These are phyloP conservation scores for Serendipita sp. DNA, from an alignment of 768 basidiomycete genomes.

Conservation along the genomic window DNA sequence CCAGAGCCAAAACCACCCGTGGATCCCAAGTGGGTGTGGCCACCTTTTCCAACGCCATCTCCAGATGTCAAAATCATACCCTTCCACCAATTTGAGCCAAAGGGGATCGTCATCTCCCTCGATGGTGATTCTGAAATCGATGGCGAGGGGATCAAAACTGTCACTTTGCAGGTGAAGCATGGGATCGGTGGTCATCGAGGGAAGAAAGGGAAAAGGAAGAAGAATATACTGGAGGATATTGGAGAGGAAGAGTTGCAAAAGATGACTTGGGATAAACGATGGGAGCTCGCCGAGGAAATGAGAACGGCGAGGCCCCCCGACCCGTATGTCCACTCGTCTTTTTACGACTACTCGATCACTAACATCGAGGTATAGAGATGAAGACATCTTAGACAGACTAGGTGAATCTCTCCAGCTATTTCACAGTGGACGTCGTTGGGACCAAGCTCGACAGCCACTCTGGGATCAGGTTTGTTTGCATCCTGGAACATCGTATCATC, in stretches of 20 bases:
- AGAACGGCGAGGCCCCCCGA: conserved; percentile 25
- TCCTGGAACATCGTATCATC: background rate
- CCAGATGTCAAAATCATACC: conserved; percentile 32
- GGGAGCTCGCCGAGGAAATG: conserved; percentile 44
- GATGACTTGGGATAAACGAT: conserved; percentile 50
- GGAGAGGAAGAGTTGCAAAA: conserved; percentile 14
- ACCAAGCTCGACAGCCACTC: conserved; percentile 14
- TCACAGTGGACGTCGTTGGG: conserved; percentile 8
- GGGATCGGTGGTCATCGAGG: conserved; percentile 36
- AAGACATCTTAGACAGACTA: conserved; percentile 36
- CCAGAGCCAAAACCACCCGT: background rate
- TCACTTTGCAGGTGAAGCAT: conserved; percentile 37
- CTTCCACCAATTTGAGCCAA: conserved; percentile 39
- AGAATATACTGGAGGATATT: background rate
- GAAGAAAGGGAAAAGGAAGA: conserved; percentile 31
- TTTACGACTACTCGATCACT: background rate
- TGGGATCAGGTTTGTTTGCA: conserved; percentile 44
- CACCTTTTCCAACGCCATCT: conserved; percentile 32
- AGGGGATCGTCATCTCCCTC: conserved; percentile 36
- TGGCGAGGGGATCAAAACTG: conserved; percentile 47
- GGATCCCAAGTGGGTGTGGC: conserved; percentile 13
- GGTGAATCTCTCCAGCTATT: conserved; percentile 46
- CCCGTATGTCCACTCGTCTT: conserved; percentile 24
- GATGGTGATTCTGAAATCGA: conserved; percentile 39
- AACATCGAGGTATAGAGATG: conserved; percentile 20